Evolutionary conservation across 306 rosid genomes (phyloP).

Genomic region (Cicer cuneatum): DNA sequence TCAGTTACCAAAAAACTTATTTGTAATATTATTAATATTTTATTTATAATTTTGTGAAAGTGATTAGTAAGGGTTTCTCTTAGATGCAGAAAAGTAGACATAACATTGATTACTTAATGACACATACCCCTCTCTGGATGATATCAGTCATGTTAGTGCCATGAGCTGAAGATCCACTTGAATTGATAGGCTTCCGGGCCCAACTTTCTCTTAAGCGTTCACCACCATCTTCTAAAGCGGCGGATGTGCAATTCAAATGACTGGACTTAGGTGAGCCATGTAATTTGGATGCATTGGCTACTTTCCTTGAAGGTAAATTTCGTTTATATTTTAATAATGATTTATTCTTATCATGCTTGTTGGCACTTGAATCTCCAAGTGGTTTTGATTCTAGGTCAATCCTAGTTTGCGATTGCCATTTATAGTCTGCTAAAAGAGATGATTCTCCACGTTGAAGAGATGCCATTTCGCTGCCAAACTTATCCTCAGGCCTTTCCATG

Average conservation of each 20-base stretch:
- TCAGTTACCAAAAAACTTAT: slow-evolving; percentile 30
- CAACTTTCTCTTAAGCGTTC: slow-evolving; percentile 69
- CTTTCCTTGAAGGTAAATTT: slow-evolving; percentile 69
- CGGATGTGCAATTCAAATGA: slow-evolving; percentile 63
- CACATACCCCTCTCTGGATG: slow-evolving; percentile 82
- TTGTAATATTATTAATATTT: slow-evolving; percentile 3
- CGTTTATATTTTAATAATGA: slow-evolving; percentile 66
- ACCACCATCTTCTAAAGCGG: slow-evolving; percentile 64
- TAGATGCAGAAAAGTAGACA: slow-evolving; percentile 17
- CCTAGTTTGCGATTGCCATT: slow-evolving; percentile 56
- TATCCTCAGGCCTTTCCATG: slow-evolving; percentile 76
- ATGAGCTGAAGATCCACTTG: slow-evolving; percentile 60
- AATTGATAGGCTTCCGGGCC: slow-evolving; percentile 69
- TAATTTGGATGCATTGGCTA: slow-evolving; percentile 64
- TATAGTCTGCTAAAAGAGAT: slow-evolving; percentile 62
- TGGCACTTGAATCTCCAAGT: slow-evolving; percentile 58
- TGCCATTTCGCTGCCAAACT: slow-evolving; percentile 65
- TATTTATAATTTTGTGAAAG: slow-evolving; percentile 17
- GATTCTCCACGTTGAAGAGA: slow-evolving; percentile 74
- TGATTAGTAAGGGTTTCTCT: slow-evolving; percentile 26
- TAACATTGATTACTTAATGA: slow-evolving; percentile 39
- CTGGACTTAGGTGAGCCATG: slow-evolving; percentile 77
- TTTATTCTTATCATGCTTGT: slow-evolving; percentile 72
- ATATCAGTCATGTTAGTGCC: slow-evolving; percentile 76
- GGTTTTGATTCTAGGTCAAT: slow-evolving; percentile 65